Evolutionary conservation across 2,329 filamentous ascomycete species (phyloP), one percentile per base, ranked within the genome.

Genomic region (Coniochaeta sp.): DNA sequence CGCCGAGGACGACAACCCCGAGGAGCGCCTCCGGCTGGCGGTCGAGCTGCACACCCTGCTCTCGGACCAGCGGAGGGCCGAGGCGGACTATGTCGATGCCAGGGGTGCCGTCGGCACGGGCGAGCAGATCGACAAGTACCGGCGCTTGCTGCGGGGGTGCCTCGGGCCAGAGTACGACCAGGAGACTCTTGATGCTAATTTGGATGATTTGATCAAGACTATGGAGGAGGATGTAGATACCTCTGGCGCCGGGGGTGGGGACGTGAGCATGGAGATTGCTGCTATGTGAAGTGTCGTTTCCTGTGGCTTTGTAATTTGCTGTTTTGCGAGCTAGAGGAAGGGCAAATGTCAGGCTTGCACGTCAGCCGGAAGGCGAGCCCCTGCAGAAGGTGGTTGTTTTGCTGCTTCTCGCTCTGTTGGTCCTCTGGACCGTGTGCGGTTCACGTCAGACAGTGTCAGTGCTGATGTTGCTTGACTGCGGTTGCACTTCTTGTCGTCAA

Each of bases 61-160:
- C 54, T 71, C 76, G 4, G 84, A 89, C 67, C 85, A 89, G 67
- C 79, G 82, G 57, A 75, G 79, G 47, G 80, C 87, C 3, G 88
- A 91, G 66, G 72, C 75, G 16, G 86, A 89, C 62, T 90, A 91
- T 63, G 84, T 90, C 44, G 81, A 85, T 58, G 87, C 87, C 14
- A 77, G 90, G 54, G 84, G 83, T 52, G 81, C 86, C 63, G 86
- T 89, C 12, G 89, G 89, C 47, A 85, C 88, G 40, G 86, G 87
- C 38, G 88, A 90, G 71, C 86, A 87, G 70, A 89, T 89, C 64
- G 87, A 87, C 66, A 85, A 87, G 70, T 93, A 93, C 72, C 81
- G 88, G 63, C 82, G 82, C 60, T 78, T 92, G 33, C 83, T 91
- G 34, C 84, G 83, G 62, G 82, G 83, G 62, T 90, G 89, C 62